Conservation (phyloP, 2,329 filamentous ascomycete genomes). For the Fusarium graminum region DNA sequence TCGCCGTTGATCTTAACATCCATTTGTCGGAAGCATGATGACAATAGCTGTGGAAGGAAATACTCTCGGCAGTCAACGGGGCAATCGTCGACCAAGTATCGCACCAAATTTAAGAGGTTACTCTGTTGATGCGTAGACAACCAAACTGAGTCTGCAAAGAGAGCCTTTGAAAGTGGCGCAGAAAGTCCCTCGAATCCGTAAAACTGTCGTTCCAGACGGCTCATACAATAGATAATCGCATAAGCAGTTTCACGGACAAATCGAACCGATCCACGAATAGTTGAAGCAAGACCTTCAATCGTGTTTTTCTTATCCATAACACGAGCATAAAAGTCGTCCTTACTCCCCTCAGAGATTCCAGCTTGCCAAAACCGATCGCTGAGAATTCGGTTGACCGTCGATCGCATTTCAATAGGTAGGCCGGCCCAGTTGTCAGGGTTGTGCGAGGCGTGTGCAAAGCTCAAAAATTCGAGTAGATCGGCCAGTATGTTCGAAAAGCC, state of each 20-base stretch:
- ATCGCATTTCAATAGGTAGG: constrained; percentile 79
- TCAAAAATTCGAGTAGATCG: constrained; percentile 85
- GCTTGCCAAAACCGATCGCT: constrained; percentile 99
- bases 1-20: constrained; percentile 88
- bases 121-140: constrained; percentile 94
- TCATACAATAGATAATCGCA: constrained; percentile 94
- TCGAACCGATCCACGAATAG: constrained; percentile 87
- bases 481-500: constrained; percentile 86
- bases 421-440: constrained; percentile 86
- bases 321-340: constrained; percentile 95
- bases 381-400: constrained; percentile 83
- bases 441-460: constrained; percentile 91
- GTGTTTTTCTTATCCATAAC: constrained; percentile 91
- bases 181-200: constrained; percentile 91
- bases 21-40: constrained; percentile 85
- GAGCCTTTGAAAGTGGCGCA: constrained; percentile 81
- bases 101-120: constrained; percentile 88
- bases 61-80: constrained; percentile 80
- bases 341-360: constrained; percentile 93
- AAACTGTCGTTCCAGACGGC: constrained; percentile 85
- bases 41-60: constrained; percentile 87
- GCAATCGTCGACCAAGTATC: constrained; percentile 92
- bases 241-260: constrained; percentile 95
- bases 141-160: constrained; percentile 85
- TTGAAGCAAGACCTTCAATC: constrained; percentile 93